Evolutionary conservation across 164 flowering plant species (phyloP).

Genomic region (Annona cherimola): DNA sequence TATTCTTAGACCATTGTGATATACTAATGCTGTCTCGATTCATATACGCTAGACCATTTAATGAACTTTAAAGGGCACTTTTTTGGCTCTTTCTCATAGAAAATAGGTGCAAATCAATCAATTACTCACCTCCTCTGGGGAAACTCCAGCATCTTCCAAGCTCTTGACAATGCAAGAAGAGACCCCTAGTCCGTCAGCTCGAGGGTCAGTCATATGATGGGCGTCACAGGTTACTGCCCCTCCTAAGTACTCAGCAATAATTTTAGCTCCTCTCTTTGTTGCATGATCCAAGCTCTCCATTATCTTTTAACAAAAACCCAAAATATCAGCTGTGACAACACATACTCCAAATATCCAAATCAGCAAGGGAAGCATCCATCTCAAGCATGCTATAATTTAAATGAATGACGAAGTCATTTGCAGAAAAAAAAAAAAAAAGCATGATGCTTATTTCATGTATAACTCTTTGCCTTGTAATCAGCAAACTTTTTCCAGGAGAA

Average conservation of each 20-base stretch:
- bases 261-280: constrained; percentile 54
- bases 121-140: constrained; percentile 57
- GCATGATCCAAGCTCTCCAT: constrained; percentile 76
- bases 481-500: no score
- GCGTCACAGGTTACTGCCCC: constrained; percentile 67
- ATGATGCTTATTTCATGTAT: no score
- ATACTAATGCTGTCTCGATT: background rate
- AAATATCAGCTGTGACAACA: background rate
- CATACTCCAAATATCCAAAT: background rate
- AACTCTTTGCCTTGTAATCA: no score
- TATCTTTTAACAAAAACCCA: constrained; percentile 24
- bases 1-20: background rate
- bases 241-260: constrained; percentile 60
- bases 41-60: background rate
- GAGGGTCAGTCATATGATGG: constrained; percentile 73
- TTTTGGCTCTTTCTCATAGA: background rate
- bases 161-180: constrained; percentile 61
- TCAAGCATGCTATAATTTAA: background rate
- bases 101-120: background rate
- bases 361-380: background rate
- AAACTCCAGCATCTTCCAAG: constrained; percentile 58
- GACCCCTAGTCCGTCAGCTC: constrained; percentile 64
- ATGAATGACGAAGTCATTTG: background rate
- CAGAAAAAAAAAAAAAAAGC: background rate
- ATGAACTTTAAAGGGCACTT: background rate